A percentile compares a stretch with the other conserved stretches of the same genome.
Conservation (phyloP, 441 rosid species). For the Mallotus japonicus region DNA sequence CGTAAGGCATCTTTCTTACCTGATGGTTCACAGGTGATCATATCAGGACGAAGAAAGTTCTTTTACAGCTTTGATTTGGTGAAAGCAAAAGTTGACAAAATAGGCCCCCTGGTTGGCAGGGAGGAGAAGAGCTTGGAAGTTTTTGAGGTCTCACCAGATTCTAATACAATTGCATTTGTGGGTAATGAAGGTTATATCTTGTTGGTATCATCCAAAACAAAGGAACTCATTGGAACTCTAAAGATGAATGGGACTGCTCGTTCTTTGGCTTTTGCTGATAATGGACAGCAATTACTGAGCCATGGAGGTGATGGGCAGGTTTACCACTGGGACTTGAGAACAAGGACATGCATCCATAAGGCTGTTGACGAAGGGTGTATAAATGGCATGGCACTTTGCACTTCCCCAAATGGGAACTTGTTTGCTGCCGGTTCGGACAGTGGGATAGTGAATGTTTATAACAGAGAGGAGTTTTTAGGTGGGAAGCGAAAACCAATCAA, state of each 20-base stretch:
- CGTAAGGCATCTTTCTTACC: conserved; percentile 79
- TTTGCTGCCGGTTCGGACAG: conserved; percentile 85
- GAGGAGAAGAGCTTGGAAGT: conserved; percentile 92
- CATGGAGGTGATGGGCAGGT: conserved; percentile 91
- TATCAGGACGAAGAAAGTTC: conserved; percentile 87
- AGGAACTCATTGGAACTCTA: conserved; percentile 75
- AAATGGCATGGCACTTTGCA: conserved; percentile 63
- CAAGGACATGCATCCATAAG: conserved; percentile 69
- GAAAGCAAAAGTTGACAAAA: conserved; percentile 72
- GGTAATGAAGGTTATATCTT: conserved; percentile 85
- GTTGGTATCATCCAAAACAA: conserved; percentile 76
- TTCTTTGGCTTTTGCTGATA: conserved; percentile 61
- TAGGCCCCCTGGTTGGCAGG: conserved; percentile 86
- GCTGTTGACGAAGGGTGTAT: conserved; percentile 86
- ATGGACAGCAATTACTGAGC: conserved; percentile 71
- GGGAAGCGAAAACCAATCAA: conserved; percentile 82
- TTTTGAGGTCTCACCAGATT: conserved; percentile 85
- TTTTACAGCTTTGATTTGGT: conserved; percentile 87
- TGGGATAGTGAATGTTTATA: conserved; percentile 86
- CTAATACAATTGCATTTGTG: conserved; percentile 67
- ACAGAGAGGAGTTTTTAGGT: conserved; percentile 67
- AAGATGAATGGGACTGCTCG: conserved; percentile 91
- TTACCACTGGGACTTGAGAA: conserved; percentile 87
- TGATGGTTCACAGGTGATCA: conserved; percentile 84
- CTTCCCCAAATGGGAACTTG: conserved; percentile 51